phyloP scores from a whole-genome alignment of 306 rosid genomes.

The Trifolium repens region DNA sequence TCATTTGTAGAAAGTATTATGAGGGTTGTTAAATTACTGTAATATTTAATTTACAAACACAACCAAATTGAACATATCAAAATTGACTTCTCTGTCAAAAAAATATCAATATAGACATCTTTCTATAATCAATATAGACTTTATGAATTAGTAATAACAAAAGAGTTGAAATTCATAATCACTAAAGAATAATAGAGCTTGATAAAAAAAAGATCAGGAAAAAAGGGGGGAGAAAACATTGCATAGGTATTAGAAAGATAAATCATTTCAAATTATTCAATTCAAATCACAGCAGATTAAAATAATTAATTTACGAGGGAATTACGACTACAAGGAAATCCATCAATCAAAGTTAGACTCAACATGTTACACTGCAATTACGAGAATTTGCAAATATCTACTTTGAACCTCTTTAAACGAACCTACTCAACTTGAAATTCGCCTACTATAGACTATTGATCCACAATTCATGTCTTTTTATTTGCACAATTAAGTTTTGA shows the following conservation, averaged over 20 bases:
- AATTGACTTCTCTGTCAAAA: too few relatives aligned
- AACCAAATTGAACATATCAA: too few relatives aligned
- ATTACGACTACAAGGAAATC: not conserved
- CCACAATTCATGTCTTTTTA: not conserved
- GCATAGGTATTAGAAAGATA: not conserved
- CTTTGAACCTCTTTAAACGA: constrained; percentile 16
- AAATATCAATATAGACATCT: too few relatives aligned
- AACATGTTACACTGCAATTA: constrained; percentile 3
- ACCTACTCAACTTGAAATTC: constrained; percentile 8
- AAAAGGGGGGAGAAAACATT: too few relatives aligned
- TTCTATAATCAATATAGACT: too few relatives aligned
- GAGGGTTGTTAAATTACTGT: too few relatives aligned
- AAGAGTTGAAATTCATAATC: too few relatives aligned
- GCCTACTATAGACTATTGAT: not conserved
- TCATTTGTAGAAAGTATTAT: too few relatives aligned
- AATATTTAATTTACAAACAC: too few relatives aligned
- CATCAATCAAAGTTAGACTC: constrained; percentile 8
- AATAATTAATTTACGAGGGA: constrained; percentile 13
- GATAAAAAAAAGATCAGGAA: too few relatives aligned
- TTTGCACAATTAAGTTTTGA: not conserved
- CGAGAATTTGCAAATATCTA: not conserved
- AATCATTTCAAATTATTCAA: constrained; percentile 4
- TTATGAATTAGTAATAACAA: too few relatives aligned
- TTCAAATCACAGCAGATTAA: not conserved
- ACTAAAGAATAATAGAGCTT: too few relatives aligned